A percentile compares a stretch with the other conserved stretches of the same genome.
Evolutionary conservation across 2,329 filamentous ascomycete species (phyloP).

Genomic region (Phialophora chinensis): DNA sequence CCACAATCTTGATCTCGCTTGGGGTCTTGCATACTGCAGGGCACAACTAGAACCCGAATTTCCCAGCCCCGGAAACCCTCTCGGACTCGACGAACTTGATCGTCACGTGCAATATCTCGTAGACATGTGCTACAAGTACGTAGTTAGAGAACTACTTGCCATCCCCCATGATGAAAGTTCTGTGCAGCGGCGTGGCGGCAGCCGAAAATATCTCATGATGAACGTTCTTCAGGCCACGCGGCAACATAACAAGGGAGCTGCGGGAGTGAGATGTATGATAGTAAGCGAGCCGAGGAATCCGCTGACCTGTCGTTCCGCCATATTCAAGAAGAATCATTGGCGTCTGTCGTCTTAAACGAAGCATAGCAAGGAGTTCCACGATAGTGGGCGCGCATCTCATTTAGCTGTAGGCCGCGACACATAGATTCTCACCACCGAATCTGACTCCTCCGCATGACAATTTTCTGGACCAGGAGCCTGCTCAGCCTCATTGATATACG

Average conservation of each 20-base stretch:
- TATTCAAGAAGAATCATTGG: neutral
- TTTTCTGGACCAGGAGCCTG: neutral
- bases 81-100: neutral
- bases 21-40: conserved; percentile 3
- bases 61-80: neutral
- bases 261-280: conserved; percentile 4
- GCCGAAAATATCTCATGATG: conserved; percentile 1
- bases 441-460: neutral
- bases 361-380: neutral
- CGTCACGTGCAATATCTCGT: neutral
- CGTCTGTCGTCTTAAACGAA: neutral
- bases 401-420: neutral
- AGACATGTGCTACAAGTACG: neutral
- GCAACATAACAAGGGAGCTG: conserved; percentile 1
- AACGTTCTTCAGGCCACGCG: conserved; percentile 9
- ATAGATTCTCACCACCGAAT: neutral
- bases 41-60: conserved; percentile 1
- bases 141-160: neutral
- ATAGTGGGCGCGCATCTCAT: neutral
- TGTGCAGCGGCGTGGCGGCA: neutral
- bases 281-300: conserved; percentile 26
- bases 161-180: neutral
- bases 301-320: conserved; percentile 4
- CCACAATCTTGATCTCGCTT: neutral
- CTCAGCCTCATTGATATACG: conserved; percentile 25